Evolutionary conservation across 2,329 filamentous ascomycete species (phyloP).

Genomic region (Pestalotiopsis sp.): DNA sequence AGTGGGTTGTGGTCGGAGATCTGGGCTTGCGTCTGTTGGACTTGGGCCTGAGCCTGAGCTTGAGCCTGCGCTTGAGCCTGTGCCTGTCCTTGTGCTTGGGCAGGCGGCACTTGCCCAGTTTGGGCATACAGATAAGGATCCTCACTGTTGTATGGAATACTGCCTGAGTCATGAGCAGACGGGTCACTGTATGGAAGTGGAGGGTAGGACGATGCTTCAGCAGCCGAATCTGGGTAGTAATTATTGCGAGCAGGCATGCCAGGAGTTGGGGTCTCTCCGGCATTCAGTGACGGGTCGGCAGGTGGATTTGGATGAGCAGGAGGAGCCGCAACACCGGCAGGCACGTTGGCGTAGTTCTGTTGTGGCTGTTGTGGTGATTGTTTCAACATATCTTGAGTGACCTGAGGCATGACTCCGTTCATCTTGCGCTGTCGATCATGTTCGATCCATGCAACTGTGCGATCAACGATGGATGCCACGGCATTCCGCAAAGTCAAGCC

Average conservation of each 20-base stretch:
- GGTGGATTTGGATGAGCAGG: constrained; percentile 20
- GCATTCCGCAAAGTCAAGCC: constrained; percentile 46
- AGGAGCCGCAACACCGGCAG: constrained; percentile 19
- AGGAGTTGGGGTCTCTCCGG: constrained; percentile 22
- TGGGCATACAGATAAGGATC: constrained; percentile 29
- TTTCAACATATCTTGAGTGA: constrained; percentile 32
- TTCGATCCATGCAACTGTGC: constrained; percentile 56
- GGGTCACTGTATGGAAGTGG: constrained; percentile 28
- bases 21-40: constrained; percentile 22
- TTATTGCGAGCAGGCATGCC: constrained; percentile 25
- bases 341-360: constrained; percentile 27
- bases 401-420: constrained; percentile 18
- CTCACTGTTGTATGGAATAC: constrained; percentile 28
- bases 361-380: constrained; percentile 31
- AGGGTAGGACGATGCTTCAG: constrained; percentile 28
- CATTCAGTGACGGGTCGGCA: constrained; percentile 19
- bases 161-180: constrained; percentile 22
- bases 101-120: constrained; percentile 25
- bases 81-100: constrained; percentile 25
- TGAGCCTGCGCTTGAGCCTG: constrained; percentile 20
- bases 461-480: constrained; percentile 51
- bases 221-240: constrained; percentile 28
- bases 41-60: constrained; percentile 28
- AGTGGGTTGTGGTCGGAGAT: constrained; percentile 27
- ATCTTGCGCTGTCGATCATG: constrained; percentile 46